These are phyloP conservation scores for Hydnum rufescens DNA, from an alignment of 768 basidiomycete genomes.

Conservation along the genomic window DNA sequence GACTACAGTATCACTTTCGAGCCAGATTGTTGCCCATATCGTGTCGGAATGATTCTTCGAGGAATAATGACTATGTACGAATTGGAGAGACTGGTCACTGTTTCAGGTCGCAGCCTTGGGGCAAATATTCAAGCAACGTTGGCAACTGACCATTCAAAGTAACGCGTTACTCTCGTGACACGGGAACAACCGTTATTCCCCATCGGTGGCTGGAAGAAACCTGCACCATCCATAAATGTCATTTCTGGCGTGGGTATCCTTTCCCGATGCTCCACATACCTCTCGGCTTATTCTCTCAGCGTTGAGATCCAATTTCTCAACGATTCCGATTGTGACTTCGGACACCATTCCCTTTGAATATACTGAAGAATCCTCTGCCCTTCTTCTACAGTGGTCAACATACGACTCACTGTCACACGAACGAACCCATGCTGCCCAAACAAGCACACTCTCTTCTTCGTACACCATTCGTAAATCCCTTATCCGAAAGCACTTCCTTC, in stretches of 20 bases:
- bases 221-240: too few species aligned
- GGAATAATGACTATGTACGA: conserved; percentile 9
- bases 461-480: conserved; percentile 83
- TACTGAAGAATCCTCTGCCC: neutral
- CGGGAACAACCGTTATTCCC: too few species aligned
- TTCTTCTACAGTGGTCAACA: conserved; percentile 54
- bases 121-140: too few species aligned
- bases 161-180: too few species aligned
- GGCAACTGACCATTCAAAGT: too few species aligned
- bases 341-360: neutral
- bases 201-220: too few species aligned
- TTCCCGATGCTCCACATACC: conserved; percentile 36
- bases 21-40: conserved; percentile 64
- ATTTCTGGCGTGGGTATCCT: conserved; percentile 27
- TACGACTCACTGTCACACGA: conserved; percentile 77
- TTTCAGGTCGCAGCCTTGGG: too few species aligned
- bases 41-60: conserved; percentile 33
- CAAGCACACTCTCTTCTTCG: conserved; percentile 46
- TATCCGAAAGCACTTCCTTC: conserved; percentile 86
- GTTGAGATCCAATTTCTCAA: conserved; percentile 18
- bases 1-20: conserved; percentile 36
- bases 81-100: conserved; percentile 10
- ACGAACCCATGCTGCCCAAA: conserved; percentile 33
- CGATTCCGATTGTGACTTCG: conserved; percentile 16
- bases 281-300: conserved; percentile 27